Evolutionary conservation across 1,139 yeast species (phyloP), one percentile per base, ranked within the genome.

Genomic region (Suhomyces chickasaworum): DNA sequence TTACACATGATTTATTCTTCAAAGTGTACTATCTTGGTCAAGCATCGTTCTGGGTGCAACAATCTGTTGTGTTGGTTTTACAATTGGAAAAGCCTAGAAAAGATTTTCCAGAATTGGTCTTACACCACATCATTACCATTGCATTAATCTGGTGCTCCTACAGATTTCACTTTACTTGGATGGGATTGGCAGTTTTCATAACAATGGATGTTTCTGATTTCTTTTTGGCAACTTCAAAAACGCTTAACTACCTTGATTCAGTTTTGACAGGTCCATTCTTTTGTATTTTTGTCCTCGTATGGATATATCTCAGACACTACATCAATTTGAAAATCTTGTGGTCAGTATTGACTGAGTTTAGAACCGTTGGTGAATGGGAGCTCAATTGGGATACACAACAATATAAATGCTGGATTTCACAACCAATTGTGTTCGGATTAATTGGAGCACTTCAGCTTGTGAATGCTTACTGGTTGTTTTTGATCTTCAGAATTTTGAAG

Each of bases 31-130:
- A 93, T 66, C 74, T 93, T 54, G 83, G 89, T 34, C 99, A 93
- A 71, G 97, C 98, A 6, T 88, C 97, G 2, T 93, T 89, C 67
- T 93, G 99, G 99, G 84, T 90, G 15, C 99, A 93, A 70, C 99
- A 93, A 68, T 85, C 95, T 1, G 82, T 88, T 36, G 86, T 93
- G 22, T 74, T 93, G 52, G 69, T 84, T 46, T 74, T 95, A 54
- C 96, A 88, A 66, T 77, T 93, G 52, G 99, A 93, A 67, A 89
- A 89, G 66, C 98, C 97, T 47, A 80, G 99, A 66, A 90, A 89
- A 66, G 99, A 93, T 66, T 91, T 85, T 67, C 75, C 83, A 57
- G 99, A 93, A 68, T 78, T 93, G 53, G 90, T 91, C 18, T 83
- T 90, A 68, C 99, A 93, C 65, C 99, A 93, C 65, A 80, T 93